A percentile compares a stretch with the other conserved stretches of the same genome.
Evolutionary conservation across 768 basidiomycete genomes (phyloP).

Genomic region (Ramaria rubella): DNA sequence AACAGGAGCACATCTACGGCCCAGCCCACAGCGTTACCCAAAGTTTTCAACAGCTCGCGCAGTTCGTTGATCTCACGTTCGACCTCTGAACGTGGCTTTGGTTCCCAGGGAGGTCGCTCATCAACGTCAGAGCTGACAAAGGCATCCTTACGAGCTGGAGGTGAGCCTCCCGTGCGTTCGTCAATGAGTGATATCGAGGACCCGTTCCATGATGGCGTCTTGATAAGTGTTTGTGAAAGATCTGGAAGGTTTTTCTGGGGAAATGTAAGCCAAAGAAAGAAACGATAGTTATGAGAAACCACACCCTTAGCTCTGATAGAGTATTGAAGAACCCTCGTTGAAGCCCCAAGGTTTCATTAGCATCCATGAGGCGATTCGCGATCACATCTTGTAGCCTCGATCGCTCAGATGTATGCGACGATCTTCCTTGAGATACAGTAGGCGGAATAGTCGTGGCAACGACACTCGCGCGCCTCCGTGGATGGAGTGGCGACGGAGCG

Average conservation of each 20-base stretch:
- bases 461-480: constrained; percentile 30
- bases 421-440: constrained; percentile 18
- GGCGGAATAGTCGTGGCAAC: constrained; percentile 13
- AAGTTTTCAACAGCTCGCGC: constrained; percentile 48
- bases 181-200: constrained; percentile 56
- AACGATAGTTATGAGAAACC: constrained; percentile 15
- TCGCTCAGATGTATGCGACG: constrained; percentile 37
- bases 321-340: constrained; percentile 76
- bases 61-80: constrained; percentile 55
- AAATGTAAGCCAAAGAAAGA: not conserved
- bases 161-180: constrained; percentile 32
- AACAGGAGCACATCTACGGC: constrained; percentile 59
- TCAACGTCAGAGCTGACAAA: not conserved
- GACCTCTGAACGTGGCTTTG: constrained; percentile 60
- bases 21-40: constrained; percentile 69
- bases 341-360: constrained; percentile 74
- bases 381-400: constrained; percentile 60
- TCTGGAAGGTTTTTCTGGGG: constrained; percentile 80
- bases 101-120: constrained; percentile 66
- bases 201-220: constrained; percentile 41
- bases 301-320: constrained; percentile 68
- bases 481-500: constrained; percentile 29
- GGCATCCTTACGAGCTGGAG: not conserved
- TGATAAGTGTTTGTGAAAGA: constrained; percentile 59
- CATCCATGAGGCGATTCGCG: constrained; percentile 64